Percentiles rank a stretch among this genome's conserved stretches.
Conservation (phyloP, 2,329 filamentous ascomycete genomes). For the Alternaria panax region DNA sequence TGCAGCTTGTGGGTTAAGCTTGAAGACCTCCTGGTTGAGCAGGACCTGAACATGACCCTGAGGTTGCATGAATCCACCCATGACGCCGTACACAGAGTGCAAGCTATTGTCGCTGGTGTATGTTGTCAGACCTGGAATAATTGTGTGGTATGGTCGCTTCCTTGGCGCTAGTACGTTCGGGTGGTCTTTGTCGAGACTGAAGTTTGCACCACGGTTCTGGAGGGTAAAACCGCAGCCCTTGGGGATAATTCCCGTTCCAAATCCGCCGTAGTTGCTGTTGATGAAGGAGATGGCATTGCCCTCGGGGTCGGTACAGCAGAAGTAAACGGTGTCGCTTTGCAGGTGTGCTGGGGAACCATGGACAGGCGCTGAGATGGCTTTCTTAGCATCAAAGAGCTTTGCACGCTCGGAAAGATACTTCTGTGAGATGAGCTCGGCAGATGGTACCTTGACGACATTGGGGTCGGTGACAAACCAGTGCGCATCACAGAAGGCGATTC, state of each 20-base stretch:
- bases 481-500: constrained; percentile 88
- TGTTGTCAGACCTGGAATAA: constrained; percentile 91
- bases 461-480: constrained; percentile 92
- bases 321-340: constrained; percentile 93
- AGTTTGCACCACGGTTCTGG: constrained; percentile 91
- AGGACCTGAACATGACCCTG: constrained; percentile 95
- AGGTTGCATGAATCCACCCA: constrained; percentile 99
- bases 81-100: constrained; percentile 90
- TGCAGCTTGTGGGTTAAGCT: constrained; percentile 82
- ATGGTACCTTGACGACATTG: constrained; percentile 72
- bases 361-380: constrained; percentile 61
- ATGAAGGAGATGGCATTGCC: constrained; percentile 97
- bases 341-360: constrained; percentile 81
- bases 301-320: constrained; percentile 78
- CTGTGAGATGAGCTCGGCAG: constrained; percentile 71
- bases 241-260: constrained; percentile 88
- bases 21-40: constrained; percentile 85
- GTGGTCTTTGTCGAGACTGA: constrained; percentile 73
- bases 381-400: constrained; percentile 66
- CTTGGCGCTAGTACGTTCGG: constrained; percentile 81
- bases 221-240: constrained; percentile 88
- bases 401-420: constrained; percentile 76
- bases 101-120: constrained; percentile 75
- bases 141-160: constrained; percentile 96
- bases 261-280: constrained; percentile 91